Evolutionary conservation across 257 asterid species (phyloP).

Genomic region (Nyctanthes arbortristis): DNA sequence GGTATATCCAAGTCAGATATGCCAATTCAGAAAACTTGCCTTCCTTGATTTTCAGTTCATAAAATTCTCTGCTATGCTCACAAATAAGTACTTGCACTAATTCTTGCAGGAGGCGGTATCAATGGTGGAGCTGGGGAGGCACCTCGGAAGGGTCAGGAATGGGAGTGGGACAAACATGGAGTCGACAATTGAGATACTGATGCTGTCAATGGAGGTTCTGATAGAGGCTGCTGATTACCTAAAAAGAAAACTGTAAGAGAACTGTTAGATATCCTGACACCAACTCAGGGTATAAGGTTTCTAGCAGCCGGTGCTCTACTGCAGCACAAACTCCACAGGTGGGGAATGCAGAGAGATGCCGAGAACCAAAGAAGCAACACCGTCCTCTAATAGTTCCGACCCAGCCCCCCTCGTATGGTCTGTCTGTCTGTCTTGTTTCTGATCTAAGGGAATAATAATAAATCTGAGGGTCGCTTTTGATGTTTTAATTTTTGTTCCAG

Average conservation of each 20-base stretch:
- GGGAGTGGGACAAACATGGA: slow-evolving; percentile 21
- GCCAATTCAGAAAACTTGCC: too few species aligned
- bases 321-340: slow-evolving; percentile 27
- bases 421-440: too few species aligned
- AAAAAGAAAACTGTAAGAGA: slow-evolving; percentile 26
- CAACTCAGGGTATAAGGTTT: slow-evolving; percentile 31
- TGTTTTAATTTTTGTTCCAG: too few species aligned
- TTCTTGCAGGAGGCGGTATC: slow-evolving; percentile 26
- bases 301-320: slow-evolving; percentile 32
- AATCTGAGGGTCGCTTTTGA: too few species aligned
- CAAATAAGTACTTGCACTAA: neutral
- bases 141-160: slow-evolving; percentile 11
- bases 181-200: slow-evolving; percentile 13
- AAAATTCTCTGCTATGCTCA: neutral
- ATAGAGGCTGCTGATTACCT: slow-evolving; percentile 39
- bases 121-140: slow-evolving; percentile 21
- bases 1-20: slow-evolving; percentile 9
- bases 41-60: neutral
- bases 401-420: too few species aligned
- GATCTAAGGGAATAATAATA: too few species aligned
- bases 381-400: neutral
- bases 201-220: slow-evolving; percentile 30
- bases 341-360: slow-evolving; percentile 31
- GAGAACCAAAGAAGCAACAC: neutral
- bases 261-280: slow-evolving; percentile 34